A percentile compares a stretch with the other conserved stretches of the same genome.
These are phyloP conservation scores for Tubosaeta sp. DNA, from an alignment of 768 basidiomycete genomes.

Conservation along the genomic window DNA sequence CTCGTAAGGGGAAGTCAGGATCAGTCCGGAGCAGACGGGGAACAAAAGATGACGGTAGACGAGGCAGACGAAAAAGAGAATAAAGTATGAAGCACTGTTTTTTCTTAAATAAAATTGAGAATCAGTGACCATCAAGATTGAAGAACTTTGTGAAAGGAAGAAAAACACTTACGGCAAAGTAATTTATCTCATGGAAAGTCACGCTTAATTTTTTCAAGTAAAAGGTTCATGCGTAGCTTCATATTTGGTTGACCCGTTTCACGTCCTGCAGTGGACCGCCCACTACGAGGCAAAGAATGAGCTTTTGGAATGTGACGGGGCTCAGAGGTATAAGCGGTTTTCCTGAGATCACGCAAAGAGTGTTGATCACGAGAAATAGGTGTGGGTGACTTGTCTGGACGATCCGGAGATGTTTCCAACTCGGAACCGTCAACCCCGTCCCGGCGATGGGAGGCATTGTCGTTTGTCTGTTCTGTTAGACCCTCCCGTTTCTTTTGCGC, in stretches of 20 bases:
- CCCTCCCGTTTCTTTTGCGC: slow-evolving; percentile 57
- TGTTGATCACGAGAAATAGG: slow-evolving; percentile 2
- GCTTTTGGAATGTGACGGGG: slow-evolving; percentile 58
- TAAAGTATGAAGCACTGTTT: slow-evolving; percentile 37
- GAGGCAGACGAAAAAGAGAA: slow-evolving; percentile 50
- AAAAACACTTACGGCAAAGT: slow-evolving; percentile 2
- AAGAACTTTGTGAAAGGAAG: neutral
- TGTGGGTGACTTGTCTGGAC: neutral
- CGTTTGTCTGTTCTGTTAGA: slow-evolving; percentile 15
- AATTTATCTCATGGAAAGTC: slow-evolving; percentile 37
- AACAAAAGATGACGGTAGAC: slow-evolving; percentile 38
- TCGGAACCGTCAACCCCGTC: neutral
- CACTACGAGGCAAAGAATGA: slow-evolving; percentile 32
- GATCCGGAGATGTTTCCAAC: neutral
- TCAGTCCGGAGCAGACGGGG: slow-evolving; percentile 22
- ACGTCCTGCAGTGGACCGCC: slow-evolving; percentile 26
- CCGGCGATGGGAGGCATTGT: neutral
- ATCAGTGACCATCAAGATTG: neutral
- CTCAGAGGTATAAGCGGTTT: slow-evolving; percentile 56
- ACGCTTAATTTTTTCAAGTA: slow-evolving; percentile 83
- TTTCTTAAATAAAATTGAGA: slow-evolving; percentile 2
- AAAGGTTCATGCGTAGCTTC: slow-evolving; percentile 81
- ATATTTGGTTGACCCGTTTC: slow-evolving; percentile 60
- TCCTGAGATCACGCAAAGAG: slow-evolving; percentile 57
- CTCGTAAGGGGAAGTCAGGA: slow-evolving; percentile 52